phyloP scores from a whole-genome alignment of 495 filamentous ascomycete species.

The Penicillium psychrofluorescens region DNA sequence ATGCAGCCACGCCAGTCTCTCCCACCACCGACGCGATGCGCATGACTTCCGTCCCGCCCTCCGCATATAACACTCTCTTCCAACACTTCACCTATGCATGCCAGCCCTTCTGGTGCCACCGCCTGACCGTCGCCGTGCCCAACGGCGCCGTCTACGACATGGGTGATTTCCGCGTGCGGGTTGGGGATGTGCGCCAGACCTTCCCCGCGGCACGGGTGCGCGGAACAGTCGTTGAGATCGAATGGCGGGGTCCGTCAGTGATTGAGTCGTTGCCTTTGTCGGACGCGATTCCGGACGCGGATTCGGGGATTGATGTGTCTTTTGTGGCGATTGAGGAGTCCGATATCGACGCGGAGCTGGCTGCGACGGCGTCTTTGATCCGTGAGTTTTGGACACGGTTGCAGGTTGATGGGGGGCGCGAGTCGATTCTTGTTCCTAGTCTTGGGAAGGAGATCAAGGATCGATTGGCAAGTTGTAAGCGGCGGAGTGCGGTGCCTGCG shows the following conservation, averaged over 20 bases:
- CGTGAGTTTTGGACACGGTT: slow-evolving; percentile 35
- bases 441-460: slow-evolving; percentile 35
- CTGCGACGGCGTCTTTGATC: slow-evolving; percentile 30
- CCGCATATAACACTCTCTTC: slow-evolving; percentile 27
- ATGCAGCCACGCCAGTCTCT: not conserved
- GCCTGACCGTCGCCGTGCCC: slow-evolving; percentile 34
- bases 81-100: slow-evolving; percentile 39
- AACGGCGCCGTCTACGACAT: slow-evolving; percentile 35
- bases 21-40: slow-evolving; percentile 15
- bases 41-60: slow-evolving; percentile 33
- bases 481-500: not conserved
- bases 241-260: slow-evolving; percentile 36
- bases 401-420: slow-evolving; percentile 26
- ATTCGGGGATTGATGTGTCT: slow-evolving; percentile 23
- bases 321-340: slow-evolving; percentile 27
- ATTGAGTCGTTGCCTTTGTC: slow-evolving; percentile 16
- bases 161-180: slow-evolving; percentile 36
- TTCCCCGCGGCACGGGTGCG: slow-evolving; percentile 28
- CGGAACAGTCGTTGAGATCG: slow-evolving; percentile 37
- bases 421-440: slow-evolving; percentile 36
- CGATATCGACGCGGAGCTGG: slow-evolving; percentile 38
- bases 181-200: slow-evolving; percentile 40
- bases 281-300: slow-evolving; percentile 4
- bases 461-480: slow-evolving; percentile 15
- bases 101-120: slow-evolving; percentile 40